A percentile compares a stretch with the other conserved stretches of the same genome.
phyloP scores from a whole-genome alignment of 257 asterid genomes.

The Lycium barbarum region DNA sequence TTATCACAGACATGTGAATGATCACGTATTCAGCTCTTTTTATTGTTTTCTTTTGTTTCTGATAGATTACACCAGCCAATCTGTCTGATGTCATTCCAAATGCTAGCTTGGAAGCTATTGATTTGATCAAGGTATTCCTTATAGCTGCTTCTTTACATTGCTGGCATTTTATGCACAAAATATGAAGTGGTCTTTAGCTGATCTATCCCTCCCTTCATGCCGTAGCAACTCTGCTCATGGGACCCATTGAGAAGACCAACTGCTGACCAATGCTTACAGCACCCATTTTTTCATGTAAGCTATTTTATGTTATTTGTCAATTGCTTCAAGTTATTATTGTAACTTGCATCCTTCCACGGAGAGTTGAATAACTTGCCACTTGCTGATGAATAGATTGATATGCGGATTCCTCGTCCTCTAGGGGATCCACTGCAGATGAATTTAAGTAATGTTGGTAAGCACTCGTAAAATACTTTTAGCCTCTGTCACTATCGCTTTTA shows the following conservation, averaged over 20 bases:
- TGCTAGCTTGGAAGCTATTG: conserved; percentile 87
- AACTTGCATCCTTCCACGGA: conserved; percentile 15
- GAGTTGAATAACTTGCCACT: conserved; percentile 42
- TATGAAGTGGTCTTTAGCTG: neutral
- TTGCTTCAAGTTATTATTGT: conserved; percentile 18
- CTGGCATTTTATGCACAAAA: neutral
- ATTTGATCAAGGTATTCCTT: conserved; percentile 77
- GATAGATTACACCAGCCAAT: conserved; percentile 66
- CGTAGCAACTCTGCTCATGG: conserved; percentile 94
- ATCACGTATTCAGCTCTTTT: neutral
- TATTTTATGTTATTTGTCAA: conserved; percentile 32
- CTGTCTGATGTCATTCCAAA: conserved; percentile 73
- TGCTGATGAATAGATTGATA: conserved; percentile 58
- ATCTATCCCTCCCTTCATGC: conserved; percentile 30
- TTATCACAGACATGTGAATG: conserved; percentile 18
- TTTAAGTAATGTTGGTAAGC: conserved; percentile 59
- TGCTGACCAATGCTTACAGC: conserved; percentile 93
- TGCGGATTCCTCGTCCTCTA: conserved; percentile 63
- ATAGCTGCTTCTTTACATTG: conserved; percentile 17
- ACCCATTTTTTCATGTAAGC: conserved; percentile 84
- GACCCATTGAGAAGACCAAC: conserved; percentile 93
- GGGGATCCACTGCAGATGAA: conserved; percentile 71
- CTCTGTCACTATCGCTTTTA: neutral
- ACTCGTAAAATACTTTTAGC: neutral
- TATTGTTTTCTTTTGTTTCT: conserved; percentile 36